Conservation (phyloP, 2,329 filamentous ascomycete genomes). For the Xylaria sp. region DNA sequence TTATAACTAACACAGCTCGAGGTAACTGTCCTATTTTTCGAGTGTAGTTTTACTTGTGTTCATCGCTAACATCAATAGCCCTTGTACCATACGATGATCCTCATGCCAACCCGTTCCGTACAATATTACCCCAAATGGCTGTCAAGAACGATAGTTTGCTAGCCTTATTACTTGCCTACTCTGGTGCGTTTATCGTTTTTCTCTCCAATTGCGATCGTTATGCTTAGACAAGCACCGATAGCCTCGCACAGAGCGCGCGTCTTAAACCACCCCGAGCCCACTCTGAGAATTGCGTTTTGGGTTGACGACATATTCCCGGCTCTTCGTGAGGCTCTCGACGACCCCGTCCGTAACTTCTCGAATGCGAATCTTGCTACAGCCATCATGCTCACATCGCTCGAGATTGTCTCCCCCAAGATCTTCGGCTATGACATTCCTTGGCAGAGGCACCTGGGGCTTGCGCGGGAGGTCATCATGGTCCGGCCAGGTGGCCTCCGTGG, state of each 20-base stretch:
- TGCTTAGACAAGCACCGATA: constrained; percentile 27
- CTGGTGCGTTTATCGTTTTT: constrained; percentile 46
- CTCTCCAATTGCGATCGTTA: not conserved
- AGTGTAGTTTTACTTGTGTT: constrained; percentile 34
- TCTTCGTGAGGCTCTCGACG: constrained; percentile 69
- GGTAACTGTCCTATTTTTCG: constrained; percentile 42
- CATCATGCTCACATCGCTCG: constrained; percentile 83
- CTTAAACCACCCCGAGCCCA: constrained; percentile 74
- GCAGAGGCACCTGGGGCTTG: constrained; percentile 78
- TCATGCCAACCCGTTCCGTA: constrained; percentile 59
- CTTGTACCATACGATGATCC: constrained; percentile 58
- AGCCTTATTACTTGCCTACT: constrained; percentile 79
- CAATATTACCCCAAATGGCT: constrained; percentile 64
- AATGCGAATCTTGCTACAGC: constrained; percentile 78
- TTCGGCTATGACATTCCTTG: constrained; percentile 82
- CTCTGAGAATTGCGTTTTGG: constrained; percentile 78
- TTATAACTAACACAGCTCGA: constrained; percentile 80
- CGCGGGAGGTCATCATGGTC: constrained; percentile 74
- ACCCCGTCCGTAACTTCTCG: constrained; percentile 66
- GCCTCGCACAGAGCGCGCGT: constrained; percentile 82
- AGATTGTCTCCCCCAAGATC: constrained; percentile 81
- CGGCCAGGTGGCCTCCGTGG: constrained; percentile 56
- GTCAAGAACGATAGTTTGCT: constrained; percentile 73
- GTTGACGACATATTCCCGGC: constrained; percentile 79
- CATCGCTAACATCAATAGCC: constrained; percentile 52